phyloP scores from a whole-genome alignment of 1,139 yeast species.

The Magnusiomyces magnusii region DNA sequence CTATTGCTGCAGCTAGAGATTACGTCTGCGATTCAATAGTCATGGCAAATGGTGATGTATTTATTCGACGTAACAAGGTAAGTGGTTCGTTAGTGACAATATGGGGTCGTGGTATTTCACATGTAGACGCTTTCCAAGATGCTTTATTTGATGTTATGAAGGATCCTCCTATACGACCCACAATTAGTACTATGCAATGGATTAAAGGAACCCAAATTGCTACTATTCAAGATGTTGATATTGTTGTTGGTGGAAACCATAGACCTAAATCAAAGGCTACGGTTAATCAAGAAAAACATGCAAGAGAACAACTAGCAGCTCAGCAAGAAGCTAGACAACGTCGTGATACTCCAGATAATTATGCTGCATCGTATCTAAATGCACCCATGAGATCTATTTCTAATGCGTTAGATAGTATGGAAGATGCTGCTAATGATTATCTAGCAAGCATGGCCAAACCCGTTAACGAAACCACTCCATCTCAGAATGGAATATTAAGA shows the following conservation, averaged over 20 bases:
- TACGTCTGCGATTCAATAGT: conserved; percentile 40
- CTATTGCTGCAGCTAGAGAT: conserved; percentile 37
- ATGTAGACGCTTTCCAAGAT: conserved; percentile 28
- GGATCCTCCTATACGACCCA: conserved; percentile 68
- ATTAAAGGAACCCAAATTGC: conserved; percentile 67
- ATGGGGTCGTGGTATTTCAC: conserved; percentile 35
- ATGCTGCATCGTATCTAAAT: conserved; percentile 16
- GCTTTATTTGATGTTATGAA: conserved; percentile 40
- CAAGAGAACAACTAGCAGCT: conserved; percentile 22
- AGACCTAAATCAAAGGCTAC: conserved; percentile 33
- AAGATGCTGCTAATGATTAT: conserved; percentile 30
- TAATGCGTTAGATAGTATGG: conserved; percentile 28
- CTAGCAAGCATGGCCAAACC: conserved; percentile 26
- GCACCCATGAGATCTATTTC: conserved; percentile 27
- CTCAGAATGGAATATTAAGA: conserved; percentile 22
- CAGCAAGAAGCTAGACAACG: conserved; percentile 10
- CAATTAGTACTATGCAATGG: conserved; percentile 77
- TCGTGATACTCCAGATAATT: conserved; percentile 16
- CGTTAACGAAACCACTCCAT: conserved; percentile 24
- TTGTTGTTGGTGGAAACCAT: conserved; percentile 35
- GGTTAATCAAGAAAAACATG: conserved; percentile 25
- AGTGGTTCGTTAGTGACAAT: conserved; percentile 50
- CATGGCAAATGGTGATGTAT: conserved; percentile 65
- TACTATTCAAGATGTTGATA: conserved; percentile 47
- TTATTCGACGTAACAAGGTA: conserved; percentile 50